Evolutionary conservation across 2,329 filamentous ascomycete genomes (phyloP), one percentile per base, ranked within the genome.

Genomic region (Rasamsonia emersonii): DNA sequence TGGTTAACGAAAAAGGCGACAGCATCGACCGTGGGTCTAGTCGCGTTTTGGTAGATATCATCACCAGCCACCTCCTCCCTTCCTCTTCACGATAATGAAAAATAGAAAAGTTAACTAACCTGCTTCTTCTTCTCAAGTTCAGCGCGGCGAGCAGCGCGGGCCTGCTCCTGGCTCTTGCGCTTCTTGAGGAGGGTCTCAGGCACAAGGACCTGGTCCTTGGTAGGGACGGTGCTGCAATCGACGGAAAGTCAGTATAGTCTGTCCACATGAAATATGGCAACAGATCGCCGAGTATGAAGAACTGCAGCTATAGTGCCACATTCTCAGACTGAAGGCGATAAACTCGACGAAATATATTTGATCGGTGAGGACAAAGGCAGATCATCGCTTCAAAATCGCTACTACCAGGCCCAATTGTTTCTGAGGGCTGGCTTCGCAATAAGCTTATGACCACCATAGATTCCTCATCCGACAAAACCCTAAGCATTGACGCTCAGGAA

Each of bases 111-210:
- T 33, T 19, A 28, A 77, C 85, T 65, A 66, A 96, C 91, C 75
- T 85, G 76, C 75, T 91, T 91, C 69, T 79, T 83, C 76, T 93
- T 83, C 69, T 86, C 76, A 49, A 78, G 65, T 58, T 84, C 83
- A 48, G 82, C 75, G 51, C 75, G 68, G 64, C 80, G 82, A 71
- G 89, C 84, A 67, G 91, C 88, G 67, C 88, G 84, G 65, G 88
- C 86, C 80, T 95, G 94, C 80, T 98, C 91, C 74, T 95, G 89
- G 68, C 79, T 86, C 86, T 98, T 98, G 75, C 91, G 85, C 86
- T 98, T 98, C 84, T 98, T 98, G 68, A 98, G 79, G 61, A 98
- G 85, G 58, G 91, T 98, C 85, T 98, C 91, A 54, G 91, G 91
- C 64, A 96, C 86, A 66, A 96, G 76, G 66, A 98, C 79, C 68